Base-by-base conservation (phyloP, 768 basidiomycete genomes). In the Trametes gibbosa region DNA sequence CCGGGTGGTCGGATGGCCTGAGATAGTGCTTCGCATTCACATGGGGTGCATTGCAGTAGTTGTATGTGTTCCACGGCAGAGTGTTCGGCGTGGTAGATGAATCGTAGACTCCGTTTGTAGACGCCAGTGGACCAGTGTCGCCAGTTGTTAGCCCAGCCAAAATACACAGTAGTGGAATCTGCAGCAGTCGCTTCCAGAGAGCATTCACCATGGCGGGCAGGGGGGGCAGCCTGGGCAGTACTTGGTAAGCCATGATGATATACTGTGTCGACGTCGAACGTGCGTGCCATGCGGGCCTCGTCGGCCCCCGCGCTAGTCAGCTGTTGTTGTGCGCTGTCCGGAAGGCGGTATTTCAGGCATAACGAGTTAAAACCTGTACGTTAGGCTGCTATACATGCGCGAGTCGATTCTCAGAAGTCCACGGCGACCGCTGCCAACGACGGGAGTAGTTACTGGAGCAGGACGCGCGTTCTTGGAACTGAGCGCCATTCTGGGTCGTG, bases 31-130 rank as follows among this genome's bases (percentile, higher is more conserved):
- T 66, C 77, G 70, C 65, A 53, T 75, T 77, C 58, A 79, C 73
- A 81, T 78, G 80, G 0, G 80, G 78, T 0, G 80, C 80, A 50
- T 81, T 81, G 68, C 80, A 81, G 56, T 80, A 81, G 52, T 81
- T 81, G 70, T 81, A 80, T 25, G 79, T 81, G 67, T 80, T 75
- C 80, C 80, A 81, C 0, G 78, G 75, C 12, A 75, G 64, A 45
- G 61, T 35, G 0, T 54, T 53, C 10, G 80, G 80, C 0, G 80
- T 81, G 32, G 67, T 19, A 2, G 80, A 81, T 5, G 77, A 73
- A 46, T 77, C 73, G 65, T 81, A 81, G 27, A 81, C 67, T 6
- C 79, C 79, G n/a, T 61, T 63, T 5, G 39, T 50, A 5, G 68
- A 64, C 4, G 64, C 57, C 14, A 69, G 51, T 8, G 8, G 34